Percentiles rank a stretch among this genome's conserved stretches.
Evolutionary conservation across 495 filamentous ascomycete species (phyloP).

Genomic region (Podospora pseudocomata): DNA sequence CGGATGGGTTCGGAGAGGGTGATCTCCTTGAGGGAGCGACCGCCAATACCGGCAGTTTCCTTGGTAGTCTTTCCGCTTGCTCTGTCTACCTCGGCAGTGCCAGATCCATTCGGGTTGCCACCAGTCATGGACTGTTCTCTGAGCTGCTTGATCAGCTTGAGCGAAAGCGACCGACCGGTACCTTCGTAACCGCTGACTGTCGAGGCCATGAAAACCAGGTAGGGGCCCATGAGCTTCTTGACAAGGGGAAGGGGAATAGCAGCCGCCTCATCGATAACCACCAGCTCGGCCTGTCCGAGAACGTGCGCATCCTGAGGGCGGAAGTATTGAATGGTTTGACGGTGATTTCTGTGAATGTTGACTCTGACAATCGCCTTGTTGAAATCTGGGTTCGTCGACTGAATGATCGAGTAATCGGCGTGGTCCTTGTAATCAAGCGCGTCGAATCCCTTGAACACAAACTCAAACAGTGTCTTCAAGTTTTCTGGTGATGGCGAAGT

Average conservation of each 20-base stretch:
- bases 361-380: slow-evolving; percentile 98
- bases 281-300: slow-evolving; percentile 88
- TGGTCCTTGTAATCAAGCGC: slow-evolving; percentile 90
- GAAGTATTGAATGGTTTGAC: slow-evolving; percentile 98
- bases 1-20: slow-evolving; percentile 91
- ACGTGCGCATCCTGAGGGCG: slow-evolving; percentile 93
- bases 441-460: slow-evolving; percentile 98
- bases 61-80: slow-evolving; percentile 65
- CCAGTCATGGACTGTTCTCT: slow-evolving; percentile 77
- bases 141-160: slow-evolving; percentile 97
- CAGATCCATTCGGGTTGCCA: slow-evolving; percentile 47
- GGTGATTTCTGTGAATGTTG: slow-evolving; percentile 90
- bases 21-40: slow-evolving; percentile 85
- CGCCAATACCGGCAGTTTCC: slow-evolving; percentile 57
- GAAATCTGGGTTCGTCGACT: slow-evolving; percentile 97
- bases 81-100: slow-evolving; percentile 68
- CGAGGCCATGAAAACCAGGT: slow-evolving; percentile 98
- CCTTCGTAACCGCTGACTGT: slow-evolving; percentile 99
- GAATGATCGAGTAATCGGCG: slow-evolving; percentile 94
- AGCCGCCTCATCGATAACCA: slow-evolving; percentile 97
- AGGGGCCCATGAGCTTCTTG: slow-evolving; percentile 93
- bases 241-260: slow-evolving; percentile 93
- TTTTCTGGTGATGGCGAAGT: slow-evolving; percentile 98
- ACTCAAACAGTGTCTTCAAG: slow-evolving; percentile 96
- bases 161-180: slow-evolving; percentile 87